These are phyloP conservation scores for Neoarthrinium moseri DNA, from an alignment of 2,329 filamentous ascomycete genomes.

Conservation along the genomic window DNA sequence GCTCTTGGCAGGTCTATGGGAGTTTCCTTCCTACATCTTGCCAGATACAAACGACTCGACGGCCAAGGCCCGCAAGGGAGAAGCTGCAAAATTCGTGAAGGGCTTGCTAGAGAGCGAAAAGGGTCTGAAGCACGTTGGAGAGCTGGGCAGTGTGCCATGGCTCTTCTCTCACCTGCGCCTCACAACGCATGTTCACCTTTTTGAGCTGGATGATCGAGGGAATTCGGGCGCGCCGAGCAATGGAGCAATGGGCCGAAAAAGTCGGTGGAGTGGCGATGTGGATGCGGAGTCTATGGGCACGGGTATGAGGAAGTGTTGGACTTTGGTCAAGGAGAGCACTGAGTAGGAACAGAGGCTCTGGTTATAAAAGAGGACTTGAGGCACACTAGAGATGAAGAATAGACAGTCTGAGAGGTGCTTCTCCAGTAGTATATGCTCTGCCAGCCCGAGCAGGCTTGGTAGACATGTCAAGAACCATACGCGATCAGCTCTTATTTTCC, in stretches of 20 bases:
- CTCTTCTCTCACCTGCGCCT: conserved; percentile 56
- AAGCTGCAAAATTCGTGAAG: conserved; percentile 34
- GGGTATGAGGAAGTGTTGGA: conserved; percentile 59
- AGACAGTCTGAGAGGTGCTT: too few relatives aligned
- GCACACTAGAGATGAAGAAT: too few relatives aligned
- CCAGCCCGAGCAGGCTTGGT: too few relatives aligned
- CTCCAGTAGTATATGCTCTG: too few relatives aligned
- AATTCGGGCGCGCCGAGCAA: conserved; percentile 5
- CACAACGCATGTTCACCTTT: conserved; percentile 56
- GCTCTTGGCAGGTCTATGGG: conserved; percentile 55
- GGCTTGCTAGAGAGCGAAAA: conserved; percentile 20
- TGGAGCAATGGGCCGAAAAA: conserved; percentile 30
- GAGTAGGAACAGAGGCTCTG: too few relatives aligned
- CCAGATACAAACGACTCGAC: conserved; percentile 23
- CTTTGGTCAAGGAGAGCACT: conserved; percentile 32
- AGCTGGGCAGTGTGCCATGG: conserved; percentile 55
- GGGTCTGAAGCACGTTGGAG: conserved; percentile 31
- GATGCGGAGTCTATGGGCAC: conserved; percentile 56
- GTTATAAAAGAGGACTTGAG: too few relatives aligned
- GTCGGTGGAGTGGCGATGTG: conserved; percentile 38
- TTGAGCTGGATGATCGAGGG: conserved; percentile 31
- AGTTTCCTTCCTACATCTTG: conserved; percentile 48
- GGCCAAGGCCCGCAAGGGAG: conserved; percentile 29
- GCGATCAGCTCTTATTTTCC: too few relatives aligned
- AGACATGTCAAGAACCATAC: too few relatives aligned